These are phyloP conservation scores for Nevesoporus exiguus DNA, from an alignment of 768 basidiomycete species.

Conservation along the genomic window DNA sequence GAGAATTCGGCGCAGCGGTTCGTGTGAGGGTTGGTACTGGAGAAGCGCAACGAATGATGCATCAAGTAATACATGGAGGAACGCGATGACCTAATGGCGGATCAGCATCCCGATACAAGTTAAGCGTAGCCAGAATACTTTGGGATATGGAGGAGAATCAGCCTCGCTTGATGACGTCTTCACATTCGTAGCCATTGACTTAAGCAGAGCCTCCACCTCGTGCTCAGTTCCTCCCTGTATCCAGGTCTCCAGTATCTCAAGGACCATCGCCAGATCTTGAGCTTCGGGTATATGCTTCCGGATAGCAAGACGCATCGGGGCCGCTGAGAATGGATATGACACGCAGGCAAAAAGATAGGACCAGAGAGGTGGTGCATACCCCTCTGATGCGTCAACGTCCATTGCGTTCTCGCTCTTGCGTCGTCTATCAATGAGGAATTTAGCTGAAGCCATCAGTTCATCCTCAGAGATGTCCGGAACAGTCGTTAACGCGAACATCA, in stretches of 20 bases:
- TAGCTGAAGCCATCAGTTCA: constrained; percentile 56
- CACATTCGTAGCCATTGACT: constrained; percentile 15
- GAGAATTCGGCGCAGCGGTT: constrained; percentile 46
- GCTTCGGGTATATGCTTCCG: constrained; percentile 39
- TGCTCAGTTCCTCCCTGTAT: constrained; percentile 31
- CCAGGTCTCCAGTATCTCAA: constrained; percentile 40
- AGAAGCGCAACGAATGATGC: constrained; percentile 67
- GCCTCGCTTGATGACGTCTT: constrained; percentile 14
- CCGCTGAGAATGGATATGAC: constrained; percentile 38
- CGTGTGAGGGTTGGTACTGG: constrained; percentile 58
- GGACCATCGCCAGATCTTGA: constrained; percentile 36
- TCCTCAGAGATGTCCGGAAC: constrained; percentile 65
- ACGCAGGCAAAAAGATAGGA: constrained; percentile 38
- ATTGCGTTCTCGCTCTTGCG: constrained; percentile 27
- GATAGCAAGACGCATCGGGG: constrained; percentile 42
- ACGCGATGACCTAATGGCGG: constrained; percentile 49
- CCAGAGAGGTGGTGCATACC: constrained; percentile 34
- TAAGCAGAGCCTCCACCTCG: constrained; percentile 21
- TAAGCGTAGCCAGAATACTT: constrained; percentile 40
- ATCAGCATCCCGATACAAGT: constrained; percentile 31
- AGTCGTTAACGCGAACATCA: constrained; percentile 48
- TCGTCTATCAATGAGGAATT: constrained; percentile 40
- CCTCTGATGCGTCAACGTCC: constrained; percentile 36
- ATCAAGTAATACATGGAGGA: constrained; percentile 68
- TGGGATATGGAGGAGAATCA: constrained; percentile 26